Percentiles rank a stretch among this genome's conserved stretches.
Evolutionary conservation across 805 yeast species (phyloP).

Genomic region (Nakazawaea laoshanensis): DNA sequence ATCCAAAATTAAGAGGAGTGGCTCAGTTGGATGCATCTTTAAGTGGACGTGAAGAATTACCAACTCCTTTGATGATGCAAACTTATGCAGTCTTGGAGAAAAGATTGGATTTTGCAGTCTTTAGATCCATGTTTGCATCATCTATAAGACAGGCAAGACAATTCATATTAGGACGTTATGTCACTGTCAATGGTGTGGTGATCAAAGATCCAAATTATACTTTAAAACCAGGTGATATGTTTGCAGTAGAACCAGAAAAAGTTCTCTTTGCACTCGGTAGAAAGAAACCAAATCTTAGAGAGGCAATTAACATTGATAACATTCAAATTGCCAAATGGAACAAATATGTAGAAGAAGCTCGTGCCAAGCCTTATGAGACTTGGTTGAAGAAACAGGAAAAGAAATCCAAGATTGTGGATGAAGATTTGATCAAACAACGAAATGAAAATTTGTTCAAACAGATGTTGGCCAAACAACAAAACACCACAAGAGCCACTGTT

Average conservation of each 20-base stretch:
- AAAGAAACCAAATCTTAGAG: constrained; percentile 64
- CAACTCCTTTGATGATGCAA: constrained; percentile 81
- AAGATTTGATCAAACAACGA: constrained; percentile 16
- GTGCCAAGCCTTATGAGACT: constrained; percentile 44
- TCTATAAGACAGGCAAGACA: constrained; percentile 92
- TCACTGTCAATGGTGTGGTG: constrained; percentile 74
- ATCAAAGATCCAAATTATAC: constrained; percentile 75
- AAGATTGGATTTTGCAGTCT: constrained; percentile 82
- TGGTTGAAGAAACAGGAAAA: constrained; percentile 42
- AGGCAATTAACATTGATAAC: constrained; percentile 63
- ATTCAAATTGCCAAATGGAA: constrained; percentile 73
- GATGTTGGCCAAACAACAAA: constrained; percentile 21
- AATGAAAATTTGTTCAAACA: constrained; percentile 30
- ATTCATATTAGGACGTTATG: constrained; percentile 73
- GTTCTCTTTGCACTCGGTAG: constrained; percentile 83
- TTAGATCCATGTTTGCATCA: constrained; percentile 88
- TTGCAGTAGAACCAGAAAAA: constrained; percentile 76
- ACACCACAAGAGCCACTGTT: constrained; percentile 37
- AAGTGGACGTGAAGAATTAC: constrained; percentile 41
- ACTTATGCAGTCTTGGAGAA: constrained; percentile 84
- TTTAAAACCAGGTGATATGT: constrained; percentile 78
- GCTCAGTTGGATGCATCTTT: constrained; percentile 82
- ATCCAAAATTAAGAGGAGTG: constrained; percentile 68
- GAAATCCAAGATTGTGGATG: constrained; percentile 29
- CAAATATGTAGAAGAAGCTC: constrained; percentile 53